phyloP scores from a whole-genome alignment of 2,329 filamentous ascomycete species.

The Trichoderma asperellum region DNA sequence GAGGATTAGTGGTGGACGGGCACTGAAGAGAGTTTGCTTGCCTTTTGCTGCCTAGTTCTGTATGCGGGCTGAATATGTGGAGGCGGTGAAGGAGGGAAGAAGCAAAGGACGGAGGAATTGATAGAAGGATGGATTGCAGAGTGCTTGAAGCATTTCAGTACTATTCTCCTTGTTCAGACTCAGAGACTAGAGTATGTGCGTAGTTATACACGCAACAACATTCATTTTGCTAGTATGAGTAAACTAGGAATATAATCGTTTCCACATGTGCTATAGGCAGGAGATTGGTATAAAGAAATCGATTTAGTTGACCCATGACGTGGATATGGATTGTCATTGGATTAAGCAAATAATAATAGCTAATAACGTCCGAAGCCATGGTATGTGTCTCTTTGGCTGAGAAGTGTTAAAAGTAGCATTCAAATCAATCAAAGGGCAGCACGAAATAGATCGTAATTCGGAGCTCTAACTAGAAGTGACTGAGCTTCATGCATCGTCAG shows the following conservation, averaged over 20 bases:
- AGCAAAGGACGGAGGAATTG: not conserved
- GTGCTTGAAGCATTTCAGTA: not conserved
- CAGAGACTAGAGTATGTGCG: not conserved
- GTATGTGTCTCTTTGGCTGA: no score
- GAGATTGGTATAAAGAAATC: not conserved
- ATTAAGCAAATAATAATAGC: no score
- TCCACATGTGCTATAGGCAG: no score
- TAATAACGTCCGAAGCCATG: no score
- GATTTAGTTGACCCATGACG: not conserved
- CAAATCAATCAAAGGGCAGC: no score
- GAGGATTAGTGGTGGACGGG: not conserved
- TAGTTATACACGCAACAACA: not conserved
- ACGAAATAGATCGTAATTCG: no score
- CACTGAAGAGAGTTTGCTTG: not conserved
- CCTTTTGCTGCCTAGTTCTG: not conserved
- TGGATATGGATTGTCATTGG: not conserved
- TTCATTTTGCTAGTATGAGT: no score
- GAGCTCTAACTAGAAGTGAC: not conserved
- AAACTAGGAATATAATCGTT: no score
- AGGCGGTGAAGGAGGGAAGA: not conserved
- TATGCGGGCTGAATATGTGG: not conserved
- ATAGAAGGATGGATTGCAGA: not conserved
- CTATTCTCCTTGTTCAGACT: not conserved
- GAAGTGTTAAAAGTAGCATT: no score
- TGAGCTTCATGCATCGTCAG: not conserved